Percentiles rank a stretch among this genome's conserved stretches.
Evolutionary conservation across 2,329 filamentous ascomycete species (phyloP).

Genomic region (Fusarium ramigenum): DNA sequence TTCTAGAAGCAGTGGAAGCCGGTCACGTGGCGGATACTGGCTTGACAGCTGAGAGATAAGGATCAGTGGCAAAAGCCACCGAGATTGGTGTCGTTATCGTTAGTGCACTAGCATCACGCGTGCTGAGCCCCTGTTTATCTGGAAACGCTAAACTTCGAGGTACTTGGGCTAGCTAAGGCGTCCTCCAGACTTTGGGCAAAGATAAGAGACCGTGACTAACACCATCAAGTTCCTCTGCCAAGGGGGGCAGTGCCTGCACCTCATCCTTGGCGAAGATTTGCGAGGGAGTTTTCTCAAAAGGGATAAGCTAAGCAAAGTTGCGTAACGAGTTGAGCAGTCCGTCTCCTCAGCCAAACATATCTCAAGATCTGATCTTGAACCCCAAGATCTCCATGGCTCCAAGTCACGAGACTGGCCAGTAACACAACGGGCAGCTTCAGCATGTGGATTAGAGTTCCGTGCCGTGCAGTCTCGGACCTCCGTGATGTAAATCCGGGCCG

Average conservation of each 20-base stretch:
- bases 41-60: constrained; percentile 4
- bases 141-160: constrained; percentile 20
- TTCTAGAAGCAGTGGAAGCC: constrained; percentile 36
- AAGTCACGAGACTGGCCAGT: constrained; percentile 33
- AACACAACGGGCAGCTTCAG: background rate
- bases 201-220: constrained; percentile 36
- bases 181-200: constrained; percentile 23
- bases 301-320: background rate
- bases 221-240: constrained; percentile 26
- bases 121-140: constrained; percentile 3
- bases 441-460: constrained; percentile 6
- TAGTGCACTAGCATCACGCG: constrained; percentile 19
- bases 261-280: constrained; percentile 28
- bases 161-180: constrained; percentile 39
- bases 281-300: constrained; percentile 17
- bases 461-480: constrained; percentile 17
- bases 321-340: constrained; percentile 13
- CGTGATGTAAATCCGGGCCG: constrained; percentile 8
- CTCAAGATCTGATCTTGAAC: constrained; percentile 37
- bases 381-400: constrained; percentile 30
- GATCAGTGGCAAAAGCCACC: background rate
- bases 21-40: constrained; percentile 19
- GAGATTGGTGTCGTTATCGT: background rate
- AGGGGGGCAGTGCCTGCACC: constrained; percentile 42
- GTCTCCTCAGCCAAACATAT: constrained; percentile 19